Percentiles rank a stretch among this genome's conserved stretches.
These are phyloP conservation scores for Paramyrothecium sp. DNA, from an alignment of 2,329 filamentous ascomycete species.

Conservation along the genomic window DNA sequence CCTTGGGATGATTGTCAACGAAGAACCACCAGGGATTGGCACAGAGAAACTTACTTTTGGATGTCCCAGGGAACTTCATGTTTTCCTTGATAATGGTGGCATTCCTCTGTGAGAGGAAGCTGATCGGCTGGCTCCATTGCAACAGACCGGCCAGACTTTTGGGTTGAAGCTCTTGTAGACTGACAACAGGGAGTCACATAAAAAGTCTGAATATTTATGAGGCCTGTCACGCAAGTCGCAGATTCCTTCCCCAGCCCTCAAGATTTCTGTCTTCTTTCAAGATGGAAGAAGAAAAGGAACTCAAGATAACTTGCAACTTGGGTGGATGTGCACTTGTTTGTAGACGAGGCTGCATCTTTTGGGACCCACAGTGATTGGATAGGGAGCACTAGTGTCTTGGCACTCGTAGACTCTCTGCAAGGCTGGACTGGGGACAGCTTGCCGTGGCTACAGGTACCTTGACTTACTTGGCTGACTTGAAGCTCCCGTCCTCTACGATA, in stretches of 20 bases:
- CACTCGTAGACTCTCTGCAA: slow-evolving; percentile 18
- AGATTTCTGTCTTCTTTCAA: no score
- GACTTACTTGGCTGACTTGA: slow-evolving; percentile 5
- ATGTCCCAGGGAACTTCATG: slow-evolving; percentile 78
- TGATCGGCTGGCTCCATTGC: slow-evolving; percentile 40
- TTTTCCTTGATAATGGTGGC: slow-evolving; percentile 71
- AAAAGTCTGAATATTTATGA: no score
- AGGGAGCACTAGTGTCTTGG: slow-evolving; percentile 17
- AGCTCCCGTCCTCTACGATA: slow-evolving; percentile 12
- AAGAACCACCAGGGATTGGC: no score
- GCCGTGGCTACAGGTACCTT: slow-evolving; percentile 8
- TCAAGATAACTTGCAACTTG: no score
- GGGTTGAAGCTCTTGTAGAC: neutral
- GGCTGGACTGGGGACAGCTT: slow-evolving; percentile 26
- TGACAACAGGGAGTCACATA: no score
- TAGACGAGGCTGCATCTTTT: slow-evolving; percentile 18
- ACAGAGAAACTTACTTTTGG: slow-evolving; percentile 63
- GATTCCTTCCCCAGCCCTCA: no score
- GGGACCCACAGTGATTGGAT: slow-evolving; percentile 12
- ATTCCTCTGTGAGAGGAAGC: slow-evolving; percentile 58
- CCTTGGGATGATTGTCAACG: slow-evolving; percentile 40
- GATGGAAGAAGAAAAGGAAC: no score
- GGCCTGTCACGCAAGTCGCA: no score
- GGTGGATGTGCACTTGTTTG: neutral
- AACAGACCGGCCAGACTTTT: slow-evolving; percentile 9